A percentile compares a stretch with the other conserved stretches of the same genome.
Conservation (phyloP, 2,329 filamentous ascomycete species). For the Aspergillus puulaauensis region DNA sequence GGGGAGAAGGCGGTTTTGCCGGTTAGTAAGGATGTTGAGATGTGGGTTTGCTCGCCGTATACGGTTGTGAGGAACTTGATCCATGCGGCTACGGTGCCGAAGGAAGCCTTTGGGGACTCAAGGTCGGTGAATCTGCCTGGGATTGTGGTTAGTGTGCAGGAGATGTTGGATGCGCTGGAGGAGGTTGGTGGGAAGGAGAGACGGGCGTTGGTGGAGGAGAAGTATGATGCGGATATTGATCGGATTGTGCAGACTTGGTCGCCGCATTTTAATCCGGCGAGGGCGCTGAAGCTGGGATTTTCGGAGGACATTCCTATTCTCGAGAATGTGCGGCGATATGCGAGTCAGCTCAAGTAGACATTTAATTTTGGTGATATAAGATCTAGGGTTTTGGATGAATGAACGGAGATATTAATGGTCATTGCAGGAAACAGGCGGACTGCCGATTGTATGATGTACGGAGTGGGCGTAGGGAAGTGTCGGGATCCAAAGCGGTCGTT, state of each 20-base stretch:
- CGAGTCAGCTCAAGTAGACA: conserved; percentile 30
- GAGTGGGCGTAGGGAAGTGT: conserved; percentile 28
- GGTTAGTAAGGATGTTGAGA: conserved; percentile 51
- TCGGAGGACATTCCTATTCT: conserved; percentile 41
- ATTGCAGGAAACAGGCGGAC: too few relatives aligned
- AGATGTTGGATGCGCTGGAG: conserved; percentile 60
- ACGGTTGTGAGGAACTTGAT: conserved; percentile 57
- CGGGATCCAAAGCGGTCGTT: conserved; percentile 35
- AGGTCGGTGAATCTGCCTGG: conserved; percentile 57
- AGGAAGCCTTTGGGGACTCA: conserved; percentile 53
- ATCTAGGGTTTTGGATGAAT: not conserved
- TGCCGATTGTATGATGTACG: not conserved
- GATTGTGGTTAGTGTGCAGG: conserved; percentile 57
- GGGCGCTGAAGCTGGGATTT: conserved; percentile 53
- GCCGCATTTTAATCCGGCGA: conserved; percentile 54
- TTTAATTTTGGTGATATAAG: not conserved
- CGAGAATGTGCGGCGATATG: conserved; percentile 43
- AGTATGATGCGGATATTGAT: conserved; percentile 55
- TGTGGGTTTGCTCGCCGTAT: conserved; percentile 59
- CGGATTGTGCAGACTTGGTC: conserved; percentile 62
- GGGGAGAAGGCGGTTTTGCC: conserved; percentile 53
- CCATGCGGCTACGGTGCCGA: conserved; percentile 51
- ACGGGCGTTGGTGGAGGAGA: conserved; percentile 54
- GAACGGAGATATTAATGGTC: not conserved
- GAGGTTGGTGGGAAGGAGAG: conserved; percentile 57